Percentiles rank a stretch among this genome's conserved stretches.
phyloP scores from a whole-genome alignment of 2,329 filamentous ascomycete species.

The Venturia carpophila region DNA sequence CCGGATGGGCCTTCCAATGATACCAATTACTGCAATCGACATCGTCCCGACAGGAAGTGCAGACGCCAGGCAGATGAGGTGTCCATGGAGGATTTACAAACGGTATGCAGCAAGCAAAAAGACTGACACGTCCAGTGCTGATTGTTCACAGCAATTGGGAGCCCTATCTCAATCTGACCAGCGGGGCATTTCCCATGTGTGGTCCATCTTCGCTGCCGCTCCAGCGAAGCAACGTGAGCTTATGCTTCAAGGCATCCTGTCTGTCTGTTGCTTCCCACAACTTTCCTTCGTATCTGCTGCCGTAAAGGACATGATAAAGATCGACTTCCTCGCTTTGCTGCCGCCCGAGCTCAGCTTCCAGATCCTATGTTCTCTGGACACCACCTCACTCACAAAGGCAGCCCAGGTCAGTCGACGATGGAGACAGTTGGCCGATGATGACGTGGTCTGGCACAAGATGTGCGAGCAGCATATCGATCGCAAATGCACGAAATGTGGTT shows the following conservation, averaged over 20 bases:
- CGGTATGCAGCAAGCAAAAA: constrained; percentile 41
- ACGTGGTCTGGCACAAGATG: constrained; percentile 97
- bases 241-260: constrained; percentile 92
- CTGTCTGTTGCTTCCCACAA: constrained; percentile 96
- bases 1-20: constrained; percentile 49
- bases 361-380: constrained; percentile 87
- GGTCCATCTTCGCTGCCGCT: constrained; percentile 94
- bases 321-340: constrained; percentile 86
- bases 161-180: constrained; percentile 76
- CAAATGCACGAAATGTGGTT: constrained; percentile 91
- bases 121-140: background rate
- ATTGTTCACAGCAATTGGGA: constrained; percentile 59
- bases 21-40: constrained; percentile 92
- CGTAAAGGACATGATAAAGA: constrained; percentile 90
- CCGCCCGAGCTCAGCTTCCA: constrained; percentile 89
- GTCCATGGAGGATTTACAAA: constrained; percentile 91
- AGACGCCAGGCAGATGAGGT: constrained; percentile 86
- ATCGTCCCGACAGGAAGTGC: constrained; percentile 90
- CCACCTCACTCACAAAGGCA: constrained; percentile 87
- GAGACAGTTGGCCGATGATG: constrained; percentile 87
- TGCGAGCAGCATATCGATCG: constrained; percentile 94
- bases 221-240: constrained; percentile 89
- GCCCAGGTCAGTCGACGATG: constrained; percentile 87
- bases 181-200: constrained; percentile 93
- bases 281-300: constrained; percentile 86